A percentile compares a stretch with the other conserved stretches of the same genome.
phyloP scores from a whole-genome alignment of 1,284 basidiomycete species.

The Melampsora larici-populina region DNA sequence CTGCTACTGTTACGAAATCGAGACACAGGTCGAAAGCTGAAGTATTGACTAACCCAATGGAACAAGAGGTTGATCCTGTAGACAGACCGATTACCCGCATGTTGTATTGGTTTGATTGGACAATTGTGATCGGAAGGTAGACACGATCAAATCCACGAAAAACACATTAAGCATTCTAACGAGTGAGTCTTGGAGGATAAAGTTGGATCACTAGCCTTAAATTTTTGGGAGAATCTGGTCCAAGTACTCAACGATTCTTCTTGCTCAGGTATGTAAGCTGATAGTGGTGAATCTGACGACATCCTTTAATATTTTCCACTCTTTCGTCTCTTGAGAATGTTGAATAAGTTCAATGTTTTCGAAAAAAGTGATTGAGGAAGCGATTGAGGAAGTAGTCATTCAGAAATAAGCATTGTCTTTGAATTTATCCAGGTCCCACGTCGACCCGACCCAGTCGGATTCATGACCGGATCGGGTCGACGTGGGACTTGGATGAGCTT shows the following conservation, averaged over 20 bases:
- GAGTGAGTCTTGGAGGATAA: neutral
- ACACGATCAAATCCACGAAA: neutral
- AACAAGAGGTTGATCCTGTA: constrained; percentile 13
- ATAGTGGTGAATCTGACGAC: neutral
- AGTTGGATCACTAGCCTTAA: neutral
- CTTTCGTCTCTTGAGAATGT: too few species aligned
- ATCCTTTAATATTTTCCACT: too few species aligned
- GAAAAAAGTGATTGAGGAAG: too few species aligned
- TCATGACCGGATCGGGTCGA: too few species aligned
- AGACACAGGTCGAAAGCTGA: neutral
- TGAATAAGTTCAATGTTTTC: too few species aligned
- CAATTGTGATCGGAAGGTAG: too few species aligned
- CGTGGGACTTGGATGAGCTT: too few species aligned
- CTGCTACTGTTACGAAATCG: too few species aligned
- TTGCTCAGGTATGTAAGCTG: neutral
- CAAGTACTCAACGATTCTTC: constrained; percentile 1
- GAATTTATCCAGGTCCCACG: too few species aligned
- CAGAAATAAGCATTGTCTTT: too few species aligned
- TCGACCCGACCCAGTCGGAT: too few species aligned
- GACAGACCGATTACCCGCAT: neutral
- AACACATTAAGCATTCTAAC: neutral
- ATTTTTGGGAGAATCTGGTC: neutral
- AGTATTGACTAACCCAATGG: neutral
- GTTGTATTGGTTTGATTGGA: neutral
- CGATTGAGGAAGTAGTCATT: too few species aligned